A percentile compares a stretch with the other conserved stretches of the same genome.
Evolutionary conservation across 2,329 filamentous ascomycete genomes (phyloP).

Genomic region (Periglandula ipomoeae): DNA sequence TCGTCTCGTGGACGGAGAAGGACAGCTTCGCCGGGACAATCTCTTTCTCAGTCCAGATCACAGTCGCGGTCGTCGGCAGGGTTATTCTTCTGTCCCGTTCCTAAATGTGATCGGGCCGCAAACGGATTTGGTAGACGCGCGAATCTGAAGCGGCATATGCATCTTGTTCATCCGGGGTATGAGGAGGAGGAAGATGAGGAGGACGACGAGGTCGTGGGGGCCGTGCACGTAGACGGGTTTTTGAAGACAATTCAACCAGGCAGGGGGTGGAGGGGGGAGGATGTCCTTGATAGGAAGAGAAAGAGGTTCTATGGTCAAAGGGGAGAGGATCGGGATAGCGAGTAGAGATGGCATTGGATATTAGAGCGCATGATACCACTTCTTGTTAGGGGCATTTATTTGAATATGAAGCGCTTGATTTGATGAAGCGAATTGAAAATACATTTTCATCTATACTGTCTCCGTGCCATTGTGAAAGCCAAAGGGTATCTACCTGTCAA

Average conservation of each 20-base stretch:
- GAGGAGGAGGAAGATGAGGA: constrained; percentile 27
- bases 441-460: background rate
- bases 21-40: background rate
- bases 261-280: constrained; percentile 37
- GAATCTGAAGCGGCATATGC: constrained; percentile 30
- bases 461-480: background rate
- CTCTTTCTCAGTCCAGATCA: background rate
- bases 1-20: constrained; percentile 2
- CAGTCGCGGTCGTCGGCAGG: constrained; percentile 19
- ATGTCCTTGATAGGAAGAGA: constrained; percentile 19
- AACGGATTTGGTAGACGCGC: constrained; percentile 26
- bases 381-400: background rate
- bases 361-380: background rate
- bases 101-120: constrained; percentile 25
- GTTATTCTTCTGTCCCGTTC: constrained; percentile 27
- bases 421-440: background rate
- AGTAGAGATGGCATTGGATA: background rate
- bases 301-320: constrained; percentile 16
- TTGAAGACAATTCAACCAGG: constrained; percentile 43
- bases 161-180: constrained; percentile 28
- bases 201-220: constrained; percentile 49
- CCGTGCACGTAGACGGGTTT: constrained; percentile 61
- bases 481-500: constrained; percentile 8
- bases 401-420: no score
- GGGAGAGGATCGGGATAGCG: constrained; percentile 10